Evolutionary conservation across 371 early-diverging fungal species (phyloP).

Genomic region (Mortierella sp.): DNA sequence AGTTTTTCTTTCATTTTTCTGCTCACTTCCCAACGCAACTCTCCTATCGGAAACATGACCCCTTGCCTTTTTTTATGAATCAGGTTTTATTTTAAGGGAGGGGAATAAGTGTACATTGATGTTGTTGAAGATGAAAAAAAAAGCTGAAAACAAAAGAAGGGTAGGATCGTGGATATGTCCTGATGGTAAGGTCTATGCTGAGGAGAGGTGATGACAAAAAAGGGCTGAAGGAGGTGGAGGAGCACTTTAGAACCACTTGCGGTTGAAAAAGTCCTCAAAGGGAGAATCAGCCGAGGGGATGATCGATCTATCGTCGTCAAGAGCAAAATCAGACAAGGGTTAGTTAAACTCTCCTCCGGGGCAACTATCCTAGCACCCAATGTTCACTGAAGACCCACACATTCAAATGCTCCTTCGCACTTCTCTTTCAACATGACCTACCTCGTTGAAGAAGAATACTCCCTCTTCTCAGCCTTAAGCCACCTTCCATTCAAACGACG

Average conservation of each 20-base stretch:
- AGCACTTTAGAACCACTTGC: constrained; percentile 45
- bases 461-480: constrained; percentile 54
- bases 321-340: neutral
- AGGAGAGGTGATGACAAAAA: neutral
- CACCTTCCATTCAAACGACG: constrained; percentile 83
- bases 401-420: too few relatives aligned
- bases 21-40: too few relatives aligned
- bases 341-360: too few relatives aligned
- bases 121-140: neutral
- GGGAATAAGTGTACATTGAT: constrained; percentile 19
- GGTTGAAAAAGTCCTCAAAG: constrained; percentile 45
- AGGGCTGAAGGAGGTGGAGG: neutral
- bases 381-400: too few relatives aligned
- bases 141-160: neutral
- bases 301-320: constrained; percentile 23
- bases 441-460: constrained; percentile 50
- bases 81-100: neutral
- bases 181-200: neutral
- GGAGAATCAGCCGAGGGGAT: constrained; percentile 40
- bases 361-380: too few relatives aligned
- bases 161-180: neutral
- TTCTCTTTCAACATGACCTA: neutral
- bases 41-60: too few relatives aligned
- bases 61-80: neutral
- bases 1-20: too few relatives aligned